These are phyloP conservation scores for Podila epigama DNA, from an alignment of 192 early-diverging fungal species.

Conservation along the genomic window DNA sequence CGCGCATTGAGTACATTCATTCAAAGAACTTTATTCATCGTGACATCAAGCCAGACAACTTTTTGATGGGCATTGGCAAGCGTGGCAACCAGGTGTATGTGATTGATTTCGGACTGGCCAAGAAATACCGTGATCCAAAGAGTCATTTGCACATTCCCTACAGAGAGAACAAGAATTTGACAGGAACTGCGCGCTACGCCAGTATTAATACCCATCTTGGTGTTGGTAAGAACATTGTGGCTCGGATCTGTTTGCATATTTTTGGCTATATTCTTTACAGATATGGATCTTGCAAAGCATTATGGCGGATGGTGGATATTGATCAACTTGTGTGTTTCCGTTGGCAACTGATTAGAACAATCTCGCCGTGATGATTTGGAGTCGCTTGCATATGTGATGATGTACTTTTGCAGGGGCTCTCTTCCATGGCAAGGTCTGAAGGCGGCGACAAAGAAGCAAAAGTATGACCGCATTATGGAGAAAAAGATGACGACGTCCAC, in stretches of 20 bases:
- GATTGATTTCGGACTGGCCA: slow-evolving; percentile 92
- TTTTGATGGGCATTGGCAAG: slow-evolving; percentile 88
- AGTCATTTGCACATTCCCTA: slow-evolving; percentile 90
- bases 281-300: not conserved
- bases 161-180: slow-evolving; percentile 92
- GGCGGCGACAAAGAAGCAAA: slow-evolving; percentile 90
- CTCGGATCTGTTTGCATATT: not conserved
- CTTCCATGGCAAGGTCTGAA: slow-evolving; percentile 94
- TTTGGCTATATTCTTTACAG: not conserved
- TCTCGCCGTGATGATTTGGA: slow-evolving; percentile 91
- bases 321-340: not conserved
- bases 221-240: slow-evolving; percentile 59
- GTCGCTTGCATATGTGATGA: slow-evolving; percentile 87
- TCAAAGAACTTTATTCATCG: slow-evolving; percentile 92
- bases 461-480: slow-evolving; percentile 95
- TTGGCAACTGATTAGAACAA: slow-evolving; percentile 81
- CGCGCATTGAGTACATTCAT: slow-evolving; percentile 82
- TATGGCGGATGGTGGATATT: not conserved
- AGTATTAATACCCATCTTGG: slow-evolving; percentile 90
- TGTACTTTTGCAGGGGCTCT: slow-evolving; percentile 91
- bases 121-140: slow-evolving; percentile 86
- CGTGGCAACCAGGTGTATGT: slow-evolving; percentile 85
- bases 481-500: slow-evolving; percentile 90
- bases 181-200: slow-evolving; percentile 91
- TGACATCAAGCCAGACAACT: slow-evolving; percentile 93